phyloP scores from a whole-genome alignment of 106 monocot genomes.

The Dioscorea dumetorum region DNA sequence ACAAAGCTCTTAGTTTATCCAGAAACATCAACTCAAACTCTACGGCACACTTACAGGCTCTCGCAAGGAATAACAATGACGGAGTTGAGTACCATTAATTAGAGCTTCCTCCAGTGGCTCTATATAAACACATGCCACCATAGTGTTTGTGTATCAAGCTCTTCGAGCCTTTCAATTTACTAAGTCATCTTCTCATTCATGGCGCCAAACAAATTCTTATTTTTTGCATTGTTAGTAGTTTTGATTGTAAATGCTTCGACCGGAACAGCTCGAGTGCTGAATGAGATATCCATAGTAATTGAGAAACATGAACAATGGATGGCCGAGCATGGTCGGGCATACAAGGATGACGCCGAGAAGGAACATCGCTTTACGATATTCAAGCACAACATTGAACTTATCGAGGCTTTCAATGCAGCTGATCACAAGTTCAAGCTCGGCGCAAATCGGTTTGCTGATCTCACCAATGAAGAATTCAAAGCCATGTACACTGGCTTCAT shows the following conservation, averaged over 20 bases:
- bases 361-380: conserved; percentile 5
- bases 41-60: no score
- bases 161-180: no score
- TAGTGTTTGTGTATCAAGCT: no score
- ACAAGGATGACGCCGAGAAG: conserved; percentile 7
- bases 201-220: no score
- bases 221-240: no score
- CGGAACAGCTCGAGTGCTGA: background rate
- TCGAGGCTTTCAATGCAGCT: conserved; percentile 3
- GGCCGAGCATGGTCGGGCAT: background rate
- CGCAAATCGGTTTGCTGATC: conserved; percentile 8
- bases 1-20: no score
- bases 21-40: no score
- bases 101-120: no score
- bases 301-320: conserved; percentile 8
- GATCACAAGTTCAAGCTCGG: background rate
- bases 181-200: no score
- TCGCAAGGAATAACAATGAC: no score
- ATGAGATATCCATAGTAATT: background rate
- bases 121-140: no score
- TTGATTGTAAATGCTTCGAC: background rate
- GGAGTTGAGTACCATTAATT: no score
- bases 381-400: conserved; percentile 4
- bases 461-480: conserved; percentile 15
- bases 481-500: background rate